Base-by-base conservation (phyloP, 1,139 yeast species). In the Blastobotrys proliferans region DNA sequence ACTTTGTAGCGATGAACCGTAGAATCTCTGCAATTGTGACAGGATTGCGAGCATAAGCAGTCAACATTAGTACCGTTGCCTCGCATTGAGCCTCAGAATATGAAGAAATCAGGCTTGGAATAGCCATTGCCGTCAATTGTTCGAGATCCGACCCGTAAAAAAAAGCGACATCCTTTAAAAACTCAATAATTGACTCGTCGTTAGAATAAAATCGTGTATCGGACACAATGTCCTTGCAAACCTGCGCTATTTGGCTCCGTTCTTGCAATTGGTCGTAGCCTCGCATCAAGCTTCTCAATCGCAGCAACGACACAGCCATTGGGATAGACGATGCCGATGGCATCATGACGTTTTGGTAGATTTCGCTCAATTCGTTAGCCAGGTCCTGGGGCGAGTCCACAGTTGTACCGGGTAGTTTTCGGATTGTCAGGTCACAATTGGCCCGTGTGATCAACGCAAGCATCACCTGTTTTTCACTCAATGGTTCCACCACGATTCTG, bases 121-220 rank as follows among this genome's bases (percentile, higher is more conserved):
- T 16, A 9, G 33, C 27, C 8, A 32, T 18, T 14, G 37, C 20
- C 6, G 33, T 20, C 14, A 32, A 19, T 11, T 24, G 19, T 26
- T 39, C 33, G 20, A 39, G 8, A 10, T 32, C 31, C 4, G 11
- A 10, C 4, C 42, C 42, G 33, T 25, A 39, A 13, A n/a, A 32
- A 13, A 32, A 33, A 4, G 32, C 42, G 6, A 32, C 33, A 19
- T 39, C 42, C 19, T 33, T 19, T 17, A 39, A n/a, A 19, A 39
- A 26, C 27, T 30, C 34, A 8, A 21, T 17, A 6, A 11, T 6
- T 9, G 8, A 4, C 13, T 10, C n/a, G 3, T 17, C 20, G 4
- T 6, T 13, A 11, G 3, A 9, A 22, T 39, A 39, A 21, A 33
- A 32, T 6, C 20, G n/a, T 6, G 24, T n/a, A 25, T 32, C 24